Evolutionary conservation across 1,139 yeast genomes (phyloP), one percentile per base, ranked within the genome.

Genomic region (Pichia inconspicua): DNA sequence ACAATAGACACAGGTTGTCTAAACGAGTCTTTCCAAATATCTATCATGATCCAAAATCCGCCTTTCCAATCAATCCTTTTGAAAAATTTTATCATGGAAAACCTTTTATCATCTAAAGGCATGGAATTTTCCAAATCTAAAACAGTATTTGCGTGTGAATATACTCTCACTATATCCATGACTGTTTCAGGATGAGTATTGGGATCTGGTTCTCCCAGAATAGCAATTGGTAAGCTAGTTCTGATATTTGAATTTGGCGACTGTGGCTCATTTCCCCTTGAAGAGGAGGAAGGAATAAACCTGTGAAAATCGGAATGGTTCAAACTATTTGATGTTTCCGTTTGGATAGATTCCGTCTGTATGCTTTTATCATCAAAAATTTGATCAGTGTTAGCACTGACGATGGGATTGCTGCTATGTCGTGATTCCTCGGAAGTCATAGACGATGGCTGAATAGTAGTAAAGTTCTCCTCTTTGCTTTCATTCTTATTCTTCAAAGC

Each of bases 11-110:
- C 92, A 73, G 54, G 53, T 35, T 48, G 51, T 38, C 10, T 42
- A 5, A 48, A 37, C 4, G 53, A 48, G 31, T 50, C 51, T 41
- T 48, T 48, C 51, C 51, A 48, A 30, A 50, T 25, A 0, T 78
- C 42, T 3, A 88, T 71, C 41, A 87, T 75, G 1, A 90, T 70
- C 41, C 81, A 57, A 1, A 95, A 82, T 43, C 81, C 81, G 0
- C 95, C 94, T 25, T 48, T 48, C 50, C 48, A 48, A 19, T 44
- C 27, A 10, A 45, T 40, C 22, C 45, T 22, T 27, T 17, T 36
- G 3, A 41, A 14, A 10, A 30, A 17, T 4, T 25, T n/a, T 3
- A 8, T 14, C 12, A 37, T 10, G 10, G 37, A 34, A 22, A 34
- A 34, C 8, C 11, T 19, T 39, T 7, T 28, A 43, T 34, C 37